A percentile compares a stretch with the other conserved stretches of the same genome.
phyloP scores from a whole-genome alignment of 106 monocot genomes.

The Acanthochlamys bracteata region DNA sequence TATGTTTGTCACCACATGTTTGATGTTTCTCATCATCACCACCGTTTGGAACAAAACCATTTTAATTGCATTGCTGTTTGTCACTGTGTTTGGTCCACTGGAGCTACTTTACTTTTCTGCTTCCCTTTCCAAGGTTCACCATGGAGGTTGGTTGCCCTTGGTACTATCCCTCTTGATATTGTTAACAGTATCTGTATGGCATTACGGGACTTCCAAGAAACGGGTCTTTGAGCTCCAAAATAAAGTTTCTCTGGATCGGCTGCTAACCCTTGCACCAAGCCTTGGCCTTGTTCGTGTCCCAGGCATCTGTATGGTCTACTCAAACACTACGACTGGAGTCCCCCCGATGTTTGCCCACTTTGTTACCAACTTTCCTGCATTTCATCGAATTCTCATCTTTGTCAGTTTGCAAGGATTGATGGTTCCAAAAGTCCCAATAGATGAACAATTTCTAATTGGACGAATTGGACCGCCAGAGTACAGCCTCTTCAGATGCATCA shows the following conservation, averaged over 20 bases:
- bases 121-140: constrained; percentile 45
- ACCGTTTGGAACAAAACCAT: constrained; percentile 52
- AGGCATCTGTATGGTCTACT: constrained; percentile 53
- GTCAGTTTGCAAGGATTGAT: constrained; percentile 36
- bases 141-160: constrained; percentile 77
- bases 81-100: constrained; percentile 45
- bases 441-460: constrained; percentile 44
- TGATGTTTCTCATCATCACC: constrained; percentile 77
- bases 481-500: constrained; percentile 40
- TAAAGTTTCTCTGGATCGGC: constrained; percentile 39
- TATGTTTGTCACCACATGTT: constrained; percentile 78
- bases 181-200: constrained; percentile 46
- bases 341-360: constrained; percentile 81
- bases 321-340: constrained; percentile 25
- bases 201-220: constrained; percentile 64
- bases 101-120: constrained; percentile 77
- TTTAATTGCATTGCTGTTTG: constrained; percentile 30
- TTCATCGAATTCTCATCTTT: constrained; percentile 59
- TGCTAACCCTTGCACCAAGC: constrained; percentile 32
- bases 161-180: constrained; percentile 39
- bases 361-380: constrained; percentile 73
- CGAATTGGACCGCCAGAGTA: constrained; percentile 39
- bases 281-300: constrained; percentile 63
- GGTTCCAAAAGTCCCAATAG: constrained; percentile 34
- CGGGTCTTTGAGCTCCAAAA: constrained; percentile 53